These are phyloP conservation scores for Chaetomium sp. DNA, from an alignment of 2,329 filamentous ascomycete genomes.

Conservation along the genomic window DNA sequence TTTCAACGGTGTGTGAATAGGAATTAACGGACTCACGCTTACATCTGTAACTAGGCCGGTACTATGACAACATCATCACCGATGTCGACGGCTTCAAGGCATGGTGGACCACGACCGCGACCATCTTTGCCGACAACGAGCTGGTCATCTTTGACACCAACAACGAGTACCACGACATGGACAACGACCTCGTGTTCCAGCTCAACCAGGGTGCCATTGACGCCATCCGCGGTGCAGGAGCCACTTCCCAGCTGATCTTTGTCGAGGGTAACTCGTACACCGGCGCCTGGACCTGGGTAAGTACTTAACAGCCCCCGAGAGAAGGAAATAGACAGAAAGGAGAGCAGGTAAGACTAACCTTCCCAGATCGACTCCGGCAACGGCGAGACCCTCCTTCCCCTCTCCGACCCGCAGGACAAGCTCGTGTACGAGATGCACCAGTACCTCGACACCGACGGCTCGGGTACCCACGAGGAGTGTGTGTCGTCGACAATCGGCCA, in stretches of 20 bases:
- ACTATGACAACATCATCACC: slow-evolving; percentile 47
- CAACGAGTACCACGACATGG: slow-evolving; percentile 61
- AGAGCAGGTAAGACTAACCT: background rate
- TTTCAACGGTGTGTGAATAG: background rate
- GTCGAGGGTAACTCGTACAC: slow-evolving; percentile 49
- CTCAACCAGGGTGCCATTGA: slow-evolving; percentile 61
- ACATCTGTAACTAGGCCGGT: slow-evolving; percentile 31
- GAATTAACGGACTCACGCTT: background rate
- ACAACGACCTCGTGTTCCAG: slow-evolving; percentile 49
- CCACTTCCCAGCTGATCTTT: slow-evolving; percentile 49
- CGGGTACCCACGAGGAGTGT: slow-evolving; percentile 43
- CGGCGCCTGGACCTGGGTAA: slow-evolving; percentile 42
- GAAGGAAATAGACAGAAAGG: background rate
- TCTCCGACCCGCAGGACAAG: slow-evolving; percentile 42
- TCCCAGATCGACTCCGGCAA: slow-evolving; percentile 35
- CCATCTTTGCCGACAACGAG: slow-evolving; percentile 45
- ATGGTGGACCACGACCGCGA: slow-evolving; percentile 52
- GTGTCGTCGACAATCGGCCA: slow-evolving; percentile 43
- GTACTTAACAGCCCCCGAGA: too few species aligned
- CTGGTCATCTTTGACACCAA: slow-evolving; percentile 59
- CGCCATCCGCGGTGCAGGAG: slow-evolving; percentile 53
- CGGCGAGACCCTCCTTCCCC: slow-evolving; percentile 33
- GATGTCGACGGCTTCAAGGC: slow-evolving; percentile 46
- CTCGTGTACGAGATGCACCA: slow-evolving; percentile 55
- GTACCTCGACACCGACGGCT: slow-evolving; percentile 51